Conservation (phyloP, 1,139 yeast species). For the Suhomyces maxii region DNA sequence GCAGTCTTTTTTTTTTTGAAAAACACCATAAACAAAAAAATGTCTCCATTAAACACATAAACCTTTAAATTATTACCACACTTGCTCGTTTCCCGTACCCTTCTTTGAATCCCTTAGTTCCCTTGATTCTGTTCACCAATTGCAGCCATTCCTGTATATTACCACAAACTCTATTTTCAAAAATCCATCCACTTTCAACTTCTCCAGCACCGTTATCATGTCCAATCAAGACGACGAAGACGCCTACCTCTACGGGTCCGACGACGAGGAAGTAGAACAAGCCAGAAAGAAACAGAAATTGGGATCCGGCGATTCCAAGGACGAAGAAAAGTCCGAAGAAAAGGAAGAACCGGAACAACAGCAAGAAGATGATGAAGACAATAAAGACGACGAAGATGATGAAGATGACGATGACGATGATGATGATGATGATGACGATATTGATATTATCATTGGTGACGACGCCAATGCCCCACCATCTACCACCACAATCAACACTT, state of each 20-base stretch:
- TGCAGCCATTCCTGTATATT: not conserved
- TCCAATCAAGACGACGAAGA: constrained; percentile 66
- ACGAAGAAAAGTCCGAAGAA: constrained; percentile 12
- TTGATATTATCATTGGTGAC: constrained; percentile 39
- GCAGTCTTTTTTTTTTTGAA: too few relatives aligned
- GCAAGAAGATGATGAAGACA: constrained; percentile 6
- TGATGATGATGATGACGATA: constrained; percentile 49
- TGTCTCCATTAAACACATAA: too few relatives aligned
- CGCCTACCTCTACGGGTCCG: constrained; percentile 81
- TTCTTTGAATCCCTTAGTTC: too few relatives aligned
- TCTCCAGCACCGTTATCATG: constrained; percentile 9
- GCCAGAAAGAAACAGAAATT: constrained; percentile 23
- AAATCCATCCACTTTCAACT: not conserved
- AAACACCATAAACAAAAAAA: too few relatives aligned
- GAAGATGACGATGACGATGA: constrained; percentile 20
- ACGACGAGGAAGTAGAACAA: constrained; percentile 35
- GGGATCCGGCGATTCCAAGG: constrained; percentile 7
- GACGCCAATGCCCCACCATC: constrained; percentile 25
- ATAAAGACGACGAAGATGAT: constrained; percentile 16
- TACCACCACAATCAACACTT: constrained; percentile 18
- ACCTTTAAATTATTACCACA: too few relatives aligned
- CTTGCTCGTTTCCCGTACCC: too few relatives aligned
- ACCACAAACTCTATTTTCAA: not conserved
- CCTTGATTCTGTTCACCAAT: not conserved
- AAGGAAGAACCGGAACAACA: constrained; percentile 15